Base-by-base conservation (phyloP, 768 basidiomycete species). In the Panellus pusillus region DNA sequence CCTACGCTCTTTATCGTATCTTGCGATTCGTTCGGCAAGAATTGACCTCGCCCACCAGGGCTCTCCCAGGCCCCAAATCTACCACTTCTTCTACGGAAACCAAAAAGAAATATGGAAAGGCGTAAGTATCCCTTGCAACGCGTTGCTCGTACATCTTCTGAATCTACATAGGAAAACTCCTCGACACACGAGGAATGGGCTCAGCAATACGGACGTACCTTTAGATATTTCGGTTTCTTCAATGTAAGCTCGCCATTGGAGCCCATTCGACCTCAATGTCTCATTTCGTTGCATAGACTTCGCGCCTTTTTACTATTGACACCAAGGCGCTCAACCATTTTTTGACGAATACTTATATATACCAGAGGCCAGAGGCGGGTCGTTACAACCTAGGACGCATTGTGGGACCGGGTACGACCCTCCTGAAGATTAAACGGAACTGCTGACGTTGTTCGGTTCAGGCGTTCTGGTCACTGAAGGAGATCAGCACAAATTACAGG, bases 301-400 rank as follows among this genome's bases (percentile, higher is more conserved):
- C 32, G 32, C 36, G 51, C 14, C 54, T 60, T 12, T 47, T 51
- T 19, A 60, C 58, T 0, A 50, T 39, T 0, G 58, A 60, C 20
- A 36, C 42, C 15, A 56, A 50, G 36, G 58, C 58, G 2, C n/a
- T 60, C 15, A 52, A 60, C 28, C 58, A 56, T 42, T 48, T 60
- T 6, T 47, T 60, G 12, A 53, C 39, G 20, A 47, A 56, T 20
- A 60, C 20, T 38, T 17, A 52, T 40, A 52, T 55, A 24, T 60
- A 55, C 20, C 50, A 53, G 9, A 60, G 55, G 41, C 47, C 58
- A 0, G 44, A 19, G 31, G 27, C 29, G 15, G 6, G 40, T 8
- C 27, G 55, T 24, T 52, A 54, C 36, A 57, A 9, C 11, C 47
- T 60, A 2, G 24, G 43, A 37, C 59, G 54, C 14, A 50, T 60